Evolutionary conservation across 495 filamentous ascomycete species (phyloP).

Genomic region (Hyaloscypha variabilis): DNA sequence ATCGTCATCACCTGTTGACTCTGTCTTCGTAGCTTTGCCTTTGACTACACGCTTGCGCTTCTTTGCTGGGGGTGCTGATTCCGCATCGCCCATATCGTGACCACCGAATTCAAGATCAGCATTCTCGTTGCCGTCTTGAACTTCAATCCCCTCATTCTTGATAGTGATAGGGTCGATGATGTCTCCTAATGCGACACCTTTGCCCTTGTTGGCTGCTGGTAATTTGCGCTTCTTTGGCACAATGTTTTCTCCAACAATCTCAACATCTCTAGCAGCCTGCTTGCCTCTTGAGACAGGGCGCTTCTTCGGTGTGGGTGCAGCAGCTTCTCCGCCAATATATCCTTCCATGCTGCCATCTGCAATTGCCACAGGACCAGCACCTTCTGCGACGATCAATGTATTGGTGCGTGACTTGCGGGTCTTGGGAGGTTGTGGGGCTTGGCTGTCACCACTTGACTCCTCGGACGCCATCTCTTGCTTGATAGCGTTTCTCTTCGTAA

Average conservation of each 20-base stretch:
- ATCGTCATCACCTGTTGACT: background rate
- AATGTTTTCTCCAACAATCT: background rate
- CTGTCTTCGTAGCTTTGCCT: slow-evolving; percentile 6
- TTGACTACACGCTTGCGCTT: slow-evolving; percentile 10
- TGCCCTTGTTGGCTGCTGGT: background rate
- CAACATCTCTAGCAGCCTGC: background rate
- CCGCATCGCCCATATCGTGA: background rate
- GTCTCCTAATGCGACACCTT: background rate
- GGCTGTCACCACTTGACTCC: background rate
- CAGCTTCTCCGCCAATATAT: background rate
- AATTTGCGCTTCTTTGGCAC: background rate
- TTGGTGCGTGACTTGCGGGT: background rate
- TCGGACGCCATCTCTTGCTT: background rate
- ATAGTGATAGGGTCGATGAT: background rate
- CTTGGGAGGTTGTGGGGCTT: background rate
- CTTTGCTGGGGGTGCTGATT: slow-evolving; percentile 4
- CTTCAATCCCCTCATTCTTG: background rate
- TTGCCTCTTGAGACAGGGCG: background rate
- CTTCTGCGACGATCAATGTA: background rate
- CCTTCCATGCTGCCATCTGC: background rate
- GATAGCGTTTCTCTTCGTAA: background rate
- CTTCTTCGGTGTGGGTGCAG: background rate
- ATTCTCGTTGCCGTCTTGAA: background rate
- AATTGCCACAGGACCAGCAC: background rate
- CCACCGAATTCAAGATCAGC: background rate